These are phyloP conservation scores for Forsythia viridissima DNA, from an alignment of 257 asterid genomes.

Conservation along the genomic window DNA sequence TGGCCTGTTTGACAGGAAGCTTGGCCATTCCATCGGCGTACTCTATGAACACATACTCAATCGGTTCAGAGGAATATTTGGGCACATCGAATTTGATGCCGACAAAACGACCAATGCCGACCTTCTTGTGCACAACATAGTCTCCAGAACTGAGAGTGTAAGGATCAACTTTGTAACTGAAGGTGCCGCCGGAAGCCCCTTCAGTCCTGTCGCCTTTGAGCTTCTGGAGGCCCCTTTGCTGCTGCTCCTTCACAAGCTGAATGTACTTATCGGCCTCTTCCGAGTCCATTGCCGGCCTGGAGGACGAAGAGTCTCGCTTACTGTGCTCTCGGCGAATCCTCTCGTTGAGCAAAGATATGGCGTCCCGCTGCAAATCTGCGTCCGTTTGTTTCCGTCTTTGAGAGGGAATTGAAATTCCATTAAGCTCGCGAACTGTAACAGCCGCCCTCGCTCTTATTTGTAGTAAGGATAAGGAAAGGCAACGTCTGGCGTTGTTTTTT, in stretches of 20 bases:
- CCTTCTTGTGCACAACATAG: conserved; percentile 89
- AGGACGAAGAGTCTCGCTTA: conserved; percentile 54
- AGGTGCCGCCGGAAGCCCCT: conserved; percentile 28
- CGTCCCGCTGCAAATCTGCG: conserved; percentile 42
- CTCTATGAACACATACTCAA: conserved; percentile 89
- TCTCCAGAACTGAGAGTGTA: conserved; percentile 79
- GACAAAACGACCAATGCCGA: conserved; percentile 82
- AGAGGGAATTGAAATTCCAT: conserved; percentile 21
- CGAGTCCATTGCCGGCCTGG: conserved; percentile 61
- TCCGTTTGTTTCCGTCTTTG: conserved; percentile 14
- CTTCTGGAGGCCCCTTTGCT: conserved; percentile 87
- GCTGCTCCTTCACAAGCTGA: conserved; percentile 82
- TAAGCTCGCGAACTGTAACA: background rate
- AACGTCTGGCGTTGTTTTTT: background rate
- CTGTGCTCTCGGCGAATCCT: conserved; percentile 76
- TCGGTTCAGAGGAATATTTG: conserved; percentile 51
- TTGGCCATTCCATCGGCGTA: conserved; percentile 98
- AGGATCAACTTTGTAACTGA: conserved; percentile 83
- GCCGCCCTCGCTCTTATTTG: background rate
- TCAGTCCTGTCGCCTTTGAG: conserved; percentile 56
- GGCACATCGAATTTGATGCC: conserved; percentile 73
- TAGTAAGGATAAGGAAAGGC: background rate
- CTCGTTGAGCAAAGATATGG: conserved; percentile 66
- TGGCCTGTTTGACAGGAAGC: conserved; percentile 79
- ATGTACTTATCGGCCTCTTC: conserved; percentile 86